These are phyloP conservation scores for Cynanchum wilfordii DNA, from an alignment of 257 asterid species.

Conservation along the genomic window DNA sequence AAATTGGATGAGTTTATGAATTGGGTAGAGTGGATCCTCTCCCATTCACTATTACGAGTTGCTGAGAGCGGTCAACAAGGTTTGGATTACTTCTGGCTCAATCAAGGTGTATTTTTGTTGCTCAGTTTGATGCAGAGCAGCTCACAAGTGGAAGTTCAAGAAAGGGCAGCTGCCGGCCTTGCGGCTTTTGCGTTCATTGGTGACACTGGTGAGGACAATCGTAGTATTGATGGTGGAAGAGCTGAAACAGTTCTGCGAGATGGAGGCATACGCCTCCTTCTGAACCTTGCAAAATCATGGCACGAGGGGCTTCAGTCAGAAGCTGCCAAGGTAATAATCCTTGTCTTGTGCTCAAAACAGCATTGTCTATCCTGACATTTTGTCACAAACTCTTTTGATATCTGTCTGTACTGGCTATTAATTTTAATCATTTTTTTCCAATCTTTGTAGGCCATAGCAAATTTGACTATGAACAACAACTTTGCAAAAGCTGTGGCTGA, in stretches of 20 bases:
- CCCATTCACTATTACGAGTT: conserved; percentile 68
- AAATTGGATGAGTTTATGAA: conserved; percentile 45
- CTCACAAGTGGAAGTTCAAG: conserved; percentile 75
- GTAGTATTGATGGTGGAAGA: conserved; percentile 62
- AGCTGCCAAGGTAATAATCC: conserved; percentile 57
- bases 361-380: not conserved
- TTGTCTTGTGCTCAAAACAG: conserved; percentile 6
- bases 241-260: conserved; percentile 69
- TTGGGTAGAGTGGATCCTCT: conserved; percentile 79
- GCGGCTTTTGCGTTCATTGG: conserved; percentile 70
- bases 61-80: conserved; percentile 69
- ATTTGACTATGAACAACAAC: conserved; percentile 65
- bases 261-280: conserved; percentile 60
- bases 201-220: conserved; percentile 78
- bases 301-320: conserved; percentile 81
- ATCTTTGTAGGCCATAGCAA: conserved; percentile 68
- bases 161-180: conserved; percentile 79
- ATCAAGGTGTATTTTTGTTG: conserved; percentile 65
- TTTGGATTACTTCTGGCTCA: conserved; percentile 73
- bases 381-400: not conserved
- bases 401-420: not conserved
- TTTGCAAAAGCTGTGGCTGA: conserved; percentile 91
- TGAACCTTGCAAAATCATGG: conserved; percentile 75
- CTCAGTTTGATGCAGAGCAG: conserved; percentile 74
- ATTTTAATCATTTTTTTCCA: conserved; percentile 7